phyloP scores from a whole-genome alignment of 1,139 yeast species.

The Protomyces arabidopsidicola region DNA sequence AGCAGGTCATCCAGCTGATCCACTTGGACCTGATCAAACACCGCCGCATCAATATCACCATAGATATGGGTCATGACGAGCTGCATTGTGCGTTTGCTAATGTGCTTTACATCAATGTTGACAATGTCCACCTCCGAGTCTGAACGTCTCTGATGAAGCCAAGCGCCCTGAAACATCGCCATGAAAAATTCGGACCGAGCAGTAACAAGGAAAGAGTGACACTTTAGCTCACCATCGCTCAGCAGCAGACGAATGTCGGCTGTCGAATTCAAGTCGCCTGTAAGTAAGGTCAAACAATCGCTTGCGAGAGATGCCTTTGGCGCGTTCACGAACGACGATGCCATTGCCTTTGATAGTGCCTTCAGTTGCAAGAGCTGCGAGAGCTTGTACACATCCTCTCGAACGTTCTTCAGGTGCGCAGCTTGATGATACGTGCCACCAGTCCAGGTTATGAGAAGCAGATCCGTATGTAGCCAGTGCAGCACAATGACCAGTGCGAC shows the following conservation, averaged over 20 bases:
- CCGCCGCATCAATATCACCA: slow-evolving; percentile 48
- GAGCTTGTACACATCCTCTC: slow-evolving; percentile 35
- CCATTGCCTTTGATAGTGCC: slow-evolving; percentile 33
- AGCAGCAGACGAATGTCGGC: slow-evolving; percentile 42
- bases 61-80: slow-evolving; percentile 55
- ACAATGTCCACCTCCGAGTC: slow-evolving; percentile 35
- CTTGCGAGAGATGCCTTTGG: slow-evolving; percentile 32
- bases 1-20: slow-evolving; percentile 49
- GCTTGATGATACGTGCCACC: slow-evolving; percentile 30
- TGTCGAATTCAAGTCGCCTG: slow-evolving; percentile 28
- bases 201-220: slow-evolving; percentile 51
- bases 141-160: slow-evolving; percentile 28
- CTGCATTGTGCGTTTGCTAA: slow-evolving; percentile 47
- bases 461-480: slow-evolving; percentile 51
- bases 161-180: slow-evolving; percentile 28
- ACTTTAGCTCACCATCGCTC: slow-evolving; percentile 43
- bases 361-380: slow-evolving; percentile 33
- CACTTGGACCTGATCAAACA: slow-evolving; percentile 46
- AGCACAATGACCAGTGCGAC: slow-evolving; percentile 42
- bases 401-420: slow-evolving; percentile 34
- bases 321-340: slow-evolving; percentile 30
- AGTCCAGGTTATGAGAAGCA: slow-evolving; percentile 44
- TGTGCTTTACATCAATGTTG: slow-evolving; percentile 45
- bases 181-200: slow-evolving; percentile 61
- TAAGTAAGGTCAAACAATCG: slow-evolving; percentile 32